phyloP scores from a whole-genome alignment of 148 eudicot species.

The Dianthus caryophyllus region DNA sequence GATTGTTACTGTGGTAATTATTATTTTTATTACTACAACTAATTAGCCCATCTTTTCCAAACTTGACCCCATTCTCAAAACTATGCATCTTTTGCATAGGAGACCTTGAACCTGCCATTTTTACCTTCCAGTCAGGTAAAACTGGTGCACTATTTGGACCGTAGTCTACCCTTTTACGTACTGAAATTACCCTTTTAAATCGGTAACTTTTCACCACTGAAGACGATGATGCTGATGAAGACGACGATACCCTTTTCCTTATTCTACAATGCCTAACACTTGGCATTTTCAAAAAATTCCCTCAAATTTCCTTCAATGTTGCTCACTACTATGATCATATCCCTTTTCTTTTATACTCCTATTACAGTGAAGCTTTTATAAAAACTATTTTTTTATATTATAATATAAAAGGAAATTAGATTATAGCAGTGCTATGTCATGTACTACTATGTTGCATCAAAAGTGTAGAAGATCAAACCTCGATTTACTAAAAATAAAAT shows the following conservation, averaged over 20 bases:
- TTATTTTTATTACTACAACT: background rate
- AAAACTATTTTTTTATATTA: no score
- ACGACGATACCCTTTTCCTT: constrained; percentile 55
- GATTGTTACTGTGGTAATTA: constrained; percentile 11
- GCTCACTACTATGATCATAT: constrained; percentile 18
- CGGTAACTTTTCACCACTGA: constrained; percentile 43
- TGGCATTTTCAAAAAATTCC: constrained; percentile 28
- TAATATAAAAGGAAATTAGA: background rate
- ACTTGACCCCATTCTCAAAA: constrained; percentile 28
- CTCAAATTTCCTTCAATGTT: constrained; percentile 11
- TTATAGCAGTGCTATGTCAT: background rate
- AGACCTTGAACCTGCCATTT: constrained; percentile 38
- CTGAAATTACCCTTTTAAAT: constrained; percentile 57
- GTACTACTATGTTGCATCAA: constrained; percentile 16
- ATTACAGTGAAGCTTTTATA: background rate
- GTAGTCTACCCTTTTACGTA: constrained; percentile 44
- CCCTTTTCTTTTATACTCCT: constrained; percentile 9
- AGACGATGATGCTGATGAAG: constrained; percentile 63
- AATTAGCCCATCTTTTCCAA: constrained; percentile 4
- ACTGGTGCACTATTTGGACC: constrained; percentile 31
- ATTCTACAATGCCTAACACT: constrained; percentile 42
- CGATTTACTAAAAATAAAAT: constrained; percentile 17
- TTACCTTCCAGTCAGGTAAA: constrained; percentile 62
- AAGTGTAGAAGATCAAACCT: constrained; percentile 26
- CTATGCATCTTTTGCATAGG: constrained; percentile 29